Conservation (phyloP, 371 early-diverging fungal species). For the Mucor sp. region DNA sequence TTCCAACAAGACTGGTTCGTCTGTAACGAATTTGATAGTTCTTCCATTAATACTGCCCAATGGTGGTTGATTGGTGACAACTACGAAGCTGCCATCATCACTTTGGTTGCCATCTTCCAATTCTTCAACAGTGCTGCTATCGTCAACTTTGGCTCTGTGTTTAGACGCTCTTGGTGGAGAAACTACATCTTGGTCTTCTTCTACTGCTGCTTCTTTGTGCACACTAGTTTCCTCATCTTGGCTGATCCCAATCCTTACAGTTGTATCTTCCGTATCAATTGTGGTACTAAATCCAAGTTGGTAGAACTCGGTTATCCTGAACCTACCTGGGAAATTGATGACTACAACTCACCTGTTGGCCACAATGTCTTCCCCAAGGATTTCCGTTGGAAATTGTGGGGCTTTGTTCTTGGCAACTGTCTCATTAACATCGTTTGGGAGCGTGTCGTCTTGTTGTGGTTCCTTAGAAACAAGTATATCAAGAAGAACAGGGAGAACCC, state of each 20-base stretch:
- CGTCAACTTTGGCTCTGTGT: constrained; percentile 73
- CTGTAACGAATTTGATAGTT: constrained; percentile 77
- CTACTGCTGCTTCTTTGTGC: constrained; percentile 54
- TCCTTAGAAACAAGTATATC: constrained; percentile 41
- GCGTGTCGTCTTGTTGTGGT: constrained; percentile 55
- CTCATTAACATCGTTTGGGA: constrained; percentile 49
- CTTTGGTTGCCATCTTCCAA: constrained; percentile 65
- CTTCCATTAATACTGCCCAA: constrained; percentile 63
- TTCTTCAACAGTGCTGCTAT: constrained; percentile 73
- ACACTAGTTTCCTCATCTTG: constrained; percentile 59
- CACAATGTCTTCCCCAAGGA: constrained; percentile 71
- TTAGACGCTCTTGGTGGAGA: constrained; percentile 61
- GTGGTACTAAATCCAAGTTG: constrained; percentile 58
- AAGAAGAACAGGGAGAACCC: constrained; percentile 20
- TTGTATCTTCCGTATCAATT: constrained; percentile 79
- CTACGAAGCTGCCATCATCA: constrained; percentile 69
- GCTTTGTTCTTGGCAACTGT: constrained; percentile 33
- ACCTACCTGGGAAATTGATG: constrained; percentile 54
- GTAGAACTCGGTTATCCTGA: constrained; percentile 51
- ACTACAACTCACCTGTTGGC: constrained; percentile 62
- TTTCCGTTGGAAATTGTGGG: constrained; percentile 72
- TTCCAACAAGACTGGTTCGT: constrained; percentile 69
- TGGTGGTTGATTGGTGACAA: constrained; percentile 88
- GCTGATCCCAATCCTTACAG: constrained; percentile 72
- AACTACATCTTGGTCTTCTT: constrained; percentile 65